Evolutionary conservation across 1,284 basidiomycete genomes (phyloP), one percentile per base, ranked within the genome.

Genomic region (Cryptococcus sp.): DNA sequence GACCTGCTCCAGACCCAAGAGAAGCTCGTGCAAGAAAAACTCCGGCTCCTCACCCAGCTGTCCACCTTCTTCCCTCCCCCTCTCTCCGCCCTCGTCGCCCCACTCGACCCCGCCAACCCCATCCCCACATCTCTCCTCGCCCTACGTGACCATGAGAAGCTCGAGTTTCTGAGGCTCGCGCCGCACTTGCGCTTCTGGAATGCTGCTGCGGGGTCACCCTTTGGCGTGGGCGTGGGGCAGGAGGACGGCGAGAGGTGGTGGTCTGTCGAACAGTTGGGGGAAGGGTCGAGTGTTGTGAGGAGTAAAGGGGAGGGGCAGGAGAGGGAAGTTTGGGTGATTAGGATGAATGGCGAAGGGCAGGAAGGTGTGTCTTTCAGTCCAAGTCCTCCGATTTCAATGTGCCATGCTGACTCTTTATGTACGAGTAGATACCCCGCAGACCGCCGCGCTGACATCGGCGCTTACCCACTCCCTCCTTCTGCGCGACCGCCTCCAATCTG

Each of bases 251-350:
- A 52, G 38, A 46, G 61, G 37, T 70, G 70, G 71, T 75, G 73
- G 73, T 66, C 63, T 28, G 58, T 74, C 39, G 71, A 76, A 52
- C 68, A 74, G 24, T 58, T 75, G 3, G 67, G 68, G 15, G 54
- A 59, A 15, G 71, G 71, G 24, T 71, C 73, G 7, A 65, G 65
- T 42, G 64, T 74, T 33, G 66, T 72, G 8, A 59, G 67, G 46
- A 55, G 61, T 42, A 56, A 44, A 28, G 52, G 53, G 18, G 63
- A 54, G 0, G 65, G 60, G 5, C 48, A 55, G 16, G 69, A 67
- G 39, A 61, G 66, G 44, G 73, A 76, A 46, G 68, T 76, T 11
- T 76, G 73, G 73, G 67, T 76, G 12, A 53, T 75, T 21, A 55
- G 61, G 28, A 53, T 65, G 50, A 44, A 36, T 18, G 61, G 54